Percentiles rank a stretch among this genome's conserved stretches.
These are phyloP conservation scores for Noccaea caerulescens DNA, from an alignment of 345 rosid species.

Conservation along the genomic window DNA sequence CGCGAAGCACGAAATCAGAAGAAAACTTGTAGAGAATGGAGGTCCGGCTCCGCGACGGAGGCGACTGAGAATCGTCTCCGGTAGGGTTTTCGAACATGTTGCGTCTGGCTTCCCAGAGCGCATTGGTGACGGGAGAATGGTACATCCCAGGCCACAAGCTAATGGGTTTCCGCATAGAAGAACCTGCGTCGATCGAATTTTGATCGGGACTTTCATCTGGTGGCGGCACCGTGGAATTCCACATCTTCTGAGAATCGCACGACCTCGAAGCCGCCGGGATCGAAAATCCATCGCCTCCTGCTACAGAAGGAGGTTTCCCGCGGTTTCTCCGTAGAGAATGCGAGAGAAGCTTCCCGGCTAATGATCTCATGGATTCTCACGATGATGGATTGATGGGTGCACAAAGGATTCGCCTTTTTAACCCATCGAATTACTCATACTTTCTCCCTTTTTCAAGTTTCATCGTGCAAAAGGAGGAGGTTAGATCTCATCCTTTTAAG, in stretches of 20 bases:
- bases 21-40: conserved; percentile 70
- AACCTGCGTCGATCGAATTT: conserved; percentile 73
- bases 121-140: conserved; percentile 90
- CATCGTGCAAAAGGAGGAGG: neutral
- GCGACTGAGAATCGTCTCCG: conserved; percentile 39
- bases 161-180: conserved; percentile 76
- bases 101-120: conserved; percentile 90
- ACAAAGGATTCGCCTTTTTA: neutral
- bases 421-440: neutral
- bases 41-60: conserved; percentile 80
- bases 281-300: neutral
- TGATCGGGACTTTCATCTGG: conserved; percentile 7
- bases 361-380: conserved; percentile 40
- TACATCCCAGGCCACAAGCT: conserved; percentile 98
- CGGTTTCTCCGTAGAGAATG: conserved; percentile 35
- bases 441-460: neutral
- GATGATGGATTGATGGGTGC: neutral
- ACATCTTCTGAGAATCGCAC: conserved; percentile 27
- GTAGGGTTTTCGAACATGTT: conserved; percentile 54
- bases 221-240: conserved; percentile 8
- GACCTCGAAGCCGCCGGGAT: conserved; percentile 24
- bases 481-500: too few species aligned
- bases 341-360: conserved; percentile 22
- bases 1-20: conserved; percentile 69
- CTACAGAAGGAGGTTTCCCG: neutral